phyloP scores from a whole-genome alignment of 1,139 yeast species.

The Lodderomyces oxycetoniae region DNA sequence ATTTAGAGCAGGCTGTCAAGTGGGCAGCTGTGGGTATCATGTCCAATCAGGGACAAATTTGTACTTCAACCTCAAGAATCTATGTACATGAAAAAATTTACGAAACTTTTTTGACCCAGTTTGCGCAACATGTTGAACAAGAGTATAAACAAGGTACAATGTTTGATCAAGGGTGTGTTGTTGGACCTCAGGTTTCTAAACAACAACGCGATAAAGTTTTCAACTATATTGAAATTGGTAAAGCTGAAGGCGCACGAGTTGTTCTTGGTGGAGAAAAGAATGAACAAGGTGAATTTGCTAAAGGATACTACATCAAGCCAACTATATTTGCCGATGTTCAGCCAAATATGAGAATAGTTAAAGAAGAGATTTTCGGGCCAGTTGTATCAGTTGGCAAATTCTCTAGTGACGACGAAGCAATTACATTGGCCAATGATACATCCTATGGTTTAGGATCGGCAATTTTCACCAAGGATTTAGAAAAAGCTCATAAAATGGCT shows the following conservation, averaged over 20 bases:
- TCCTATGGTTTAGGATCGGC: constrained; percentile 68
- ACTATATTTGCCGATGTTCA: constrained; percentile 52
- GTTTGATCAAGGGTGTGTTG: constrained; percentile 52
- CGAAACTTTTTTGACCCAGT: constrained; percentile 45
- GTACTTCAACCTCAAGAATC: constrained; percentile 45
- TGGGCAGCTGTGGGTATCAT: constrained; percentile 85
- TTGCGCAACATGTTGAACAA: constrained; percentile 30
- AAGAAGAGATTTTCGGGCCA: constrained; percentile 60
- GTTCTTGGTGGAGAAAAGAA: constrained; percentile 45
- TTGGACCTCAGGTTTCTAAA: constrained; percentile 78
- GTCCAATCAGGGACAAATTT: constrained; percentile 60
- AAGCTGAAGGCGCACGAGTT: constrained; percentile 53
- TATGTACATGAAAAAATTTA: constrained; percentile 41
- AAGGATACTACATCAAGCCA: constrained; percentile 51
- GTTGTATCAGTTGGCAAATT: constrained; percentile 53
- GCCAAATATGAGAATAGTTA: constrained; percentile 49
- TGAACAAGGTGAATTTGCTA: constrained; percentile 29
- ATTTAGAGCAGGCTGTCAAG: constrained; percentile 73
- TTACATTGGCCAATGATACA: constrained; percentile 47
- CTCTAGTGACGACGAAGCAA: constrained; percentile 49
- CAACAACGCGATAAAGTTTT: constrained; percentile 60
- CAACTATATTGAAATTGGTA: constrained; percentile 47
- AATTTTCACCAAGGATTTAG: constrained; percentile 60
- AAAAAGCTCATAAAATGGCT: constrained; percentile 43
- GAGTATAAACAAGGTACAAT: constrained; percentile 57